Evolutionary conservation across 192 early-diverging fungal genomes (phyloP).

Genomic region (Linnemannia elongata): DNA sequence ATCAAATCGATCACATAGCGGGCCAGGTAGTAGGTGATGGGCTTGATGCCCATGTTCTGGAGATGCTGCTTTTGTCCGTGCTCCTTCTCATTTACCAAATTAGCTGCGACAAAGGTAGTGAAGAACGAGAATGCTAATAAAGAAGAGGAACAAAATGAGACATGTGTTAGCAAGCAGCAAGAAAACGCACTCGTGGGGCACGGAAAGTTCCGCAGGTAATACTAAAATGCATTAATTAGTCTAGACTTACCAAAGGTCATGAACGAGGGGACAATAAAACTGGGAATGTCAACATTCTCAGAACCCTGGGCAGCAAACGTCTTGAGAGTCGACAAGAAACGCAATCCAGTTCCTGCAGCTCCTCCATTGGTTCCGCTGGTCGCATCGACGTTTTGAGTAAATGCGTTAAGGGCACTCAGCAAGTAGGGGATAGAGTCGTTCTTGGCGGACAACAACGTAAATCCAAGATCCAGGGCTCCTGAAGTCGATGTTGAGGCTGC

Average conservation of each 20-base stretch:
- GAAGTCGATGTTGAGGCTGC: constrained; percentile 11
- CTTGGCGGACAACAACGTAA: constrained; percentile 19
- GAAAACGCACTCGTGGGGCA: not conserved
- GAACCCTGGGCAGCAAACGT: constrained; percentile 48
- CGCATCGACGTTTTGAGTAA: constrained; percentile 42
- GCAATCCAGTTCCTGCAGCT: constrained; percentile 17
- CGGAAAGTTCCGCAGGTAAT: not conserved
- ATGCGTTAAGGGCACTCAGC: constrained; percentile 37
- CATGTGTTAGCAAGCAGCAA: not conserved
- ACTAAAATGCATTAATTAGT: not conserved
- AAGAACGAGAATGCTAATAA: constrained; percentile 48
- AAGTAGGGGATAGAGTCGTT: constrained; percentile 47
- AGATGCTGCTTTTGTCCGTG: constrained; percentile 52
- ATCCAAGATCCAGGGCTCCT: constrained; percentile 49
- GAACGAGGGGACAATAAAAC: constrained; percentile 53
- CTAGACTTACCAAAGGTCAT: constrained; percentile 48
- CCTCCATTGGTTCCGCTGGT: constrained; percentile 24
- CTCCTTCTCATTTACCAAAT: constrained; percentile 52
- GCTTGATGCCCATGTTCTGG: constrained; percentile 48
- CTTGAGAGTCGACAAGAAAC: constrained; percentile 31
- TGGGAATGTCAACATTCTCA: constrained; percentile 53
- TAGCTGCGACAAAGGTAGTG: constrained; percentile 39
- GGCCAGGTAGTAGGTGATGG: constrained; percentile 45
- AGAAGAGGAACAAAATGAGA: not conserved
- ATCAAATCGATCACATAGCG: constrained; percentile 44